Percentiles rank a stretch among this genome's conserved stretches.
Evolutionary conservation across 2,329 filamentous ascomycete species (phyloP).

Genomic region (Xylariaceae sp.): DNA sequence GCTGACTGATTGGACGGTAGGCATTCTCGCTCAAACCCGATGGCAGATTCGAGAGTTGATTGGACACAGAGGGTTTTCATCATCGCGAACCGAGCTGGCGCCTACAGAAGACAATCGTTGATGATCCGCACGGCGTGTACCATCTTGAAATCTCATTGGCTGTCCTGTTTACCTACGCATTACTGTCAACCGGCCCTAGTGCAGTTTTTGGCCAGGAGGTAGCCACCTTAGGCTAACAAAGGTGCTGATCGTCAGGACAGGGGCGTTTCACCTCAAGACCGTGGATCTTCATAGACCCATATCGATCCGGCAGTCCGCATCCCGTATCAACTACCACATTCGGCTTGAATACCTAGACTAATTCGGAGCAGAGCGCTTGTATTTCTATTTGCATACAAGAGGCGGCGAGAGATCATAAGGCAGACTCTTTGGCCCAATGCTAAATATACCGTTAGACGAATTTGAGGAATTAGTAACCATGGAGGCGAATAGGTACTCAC

Average conservation of each 20-base stretch:
- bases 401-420: neutral
- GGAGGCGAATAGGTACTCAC: neutral
- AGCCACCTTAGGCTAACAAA: too few relatives aligned
- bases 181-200: neutral
- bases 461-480: neutral
- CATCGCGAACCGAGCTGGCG: neutral
- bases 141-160: neutral
- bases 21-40: constrained; percentile 6
- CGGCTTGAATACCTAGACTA: neutral
- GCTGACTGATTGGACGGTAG: constrained; percentile 13
- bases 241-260: neutral
- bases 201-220: too few relatives aligned
- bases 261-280: neutral
- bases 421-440: neutral
- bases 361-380: neutral
- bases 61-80: neutral
- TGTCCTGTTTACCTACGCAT: neutral
- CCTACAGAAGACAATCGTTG: neutral
- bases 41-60: neutral
- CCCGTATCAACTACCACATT: neutral
- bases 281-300: neutral
- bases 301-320: neutral
- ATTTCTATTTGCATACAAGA: neutral
- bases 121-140: neutral
- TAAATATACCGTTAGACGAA: neutral